These are phyloP conservation scores for Aethionema arabicum DNA, from an alignment of 345 rosid species.

Conservation along the genomic window DNA sequence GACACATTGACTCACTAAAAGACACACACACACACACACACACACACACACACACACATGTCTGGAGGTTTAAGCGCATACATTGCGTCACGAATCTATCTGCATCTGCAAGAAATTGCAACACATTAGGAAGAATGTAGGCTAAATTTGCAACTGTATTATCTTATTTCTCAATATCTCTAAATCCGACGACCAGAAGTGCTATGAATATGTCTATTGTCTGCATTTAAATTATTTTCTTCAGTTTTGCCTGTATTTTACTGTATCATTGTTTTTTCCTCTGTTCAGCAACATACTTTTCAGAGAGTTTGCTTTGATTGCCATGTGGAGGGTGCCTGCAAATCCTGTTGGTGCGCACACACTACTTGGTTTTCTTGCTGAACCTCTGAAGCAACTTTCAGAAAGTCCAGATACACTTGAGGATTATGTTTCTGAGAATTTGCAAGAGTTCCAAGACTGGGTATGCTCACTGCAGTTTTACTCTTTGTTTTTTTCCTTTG, in stretches of 20 bases:
- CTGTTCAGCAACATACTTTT: slow-evolving; percentile 76
- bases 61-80: neutral
- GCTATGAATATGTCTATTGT: neutral
- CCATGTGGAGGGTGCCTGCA: slow-evolving; percentile 98
- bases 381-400: slow-evolving; percentile 93
- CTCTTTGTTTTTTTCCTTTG: slow-evolving; percentile 19
- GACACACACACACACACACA: neutral
- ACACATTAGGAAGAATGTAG: neutral
- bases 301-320: slow-evolving; percentile 91
- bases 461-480: slow-evolving; percentile 44
- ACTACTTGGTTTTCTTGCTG: slow-evolving; percentile 92
- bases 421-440: slow-evolving; percentile 67
- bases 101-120: slow-evolving; percentile 5
- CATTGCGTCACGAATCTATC: neutral
- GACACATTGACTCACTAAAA: neutral
- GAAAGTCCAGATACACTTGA: slow-evolving; percentile 58
- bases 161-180: slow-evolving; percentile 9
- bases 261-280: slow-evolving; percentile 8
- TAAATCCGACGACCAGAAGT: neutral
- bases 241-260: slow-evolving; percentile 24
- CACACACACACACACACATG: neutral
- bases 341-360: slow-evolving; percentile 95
- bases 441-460: slow-evolving; percentile 95
- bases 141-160: slow-evolving; percentile 13
- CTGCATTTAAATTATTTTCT: slow-evolving; percentile 1